Evolutionary conservation across 1,139 yeast species (phyloP), one percentile per base, ranked within the genome.

Genomic region (Hyphopichia khmerensis): DNA sequence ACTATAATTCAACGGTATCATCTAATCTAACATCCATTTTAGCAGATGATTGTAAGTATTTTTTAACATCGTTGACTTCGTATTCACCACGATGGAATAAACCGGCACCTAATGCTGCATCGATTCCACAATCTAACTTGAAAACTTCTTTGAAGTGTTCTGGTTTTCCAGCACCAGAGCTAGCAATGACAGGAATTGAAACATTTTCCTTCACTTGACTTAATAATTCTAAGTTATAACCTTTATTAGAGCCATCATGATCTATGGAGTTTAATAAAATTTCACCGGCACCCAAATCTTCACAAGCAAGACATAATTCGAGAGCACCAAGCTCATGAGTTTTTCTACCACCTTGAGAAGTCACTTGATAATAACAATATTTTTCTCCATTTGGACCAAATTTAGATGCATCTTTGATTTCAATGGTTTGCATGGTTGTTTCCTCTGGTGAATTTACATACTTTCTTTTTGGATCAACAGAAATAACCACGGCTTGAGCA

Each of bases 41-140:
- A 5, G 60, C 62, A 23, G 49, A 26, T 8, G 26, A 64, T 40
- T 71, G 67, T 57, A 91, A 73, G 51, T 75, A 81, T 31, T 75
- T 64, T 65, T 93, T 93, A 35, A 93, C 96, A 41, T 90, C 84
- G 43, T 78, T 76, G 13, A 93, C 98, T 14, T 88, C 83, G 63
- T 84, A 93, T 56, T 91, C 98, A 23, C 87, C 93, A 58, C 98
- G 77, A 70, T 93, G 99, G 72, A 93, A 93, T 82, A 93, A 84
- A 37, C 99, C 99, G 3, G 99, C 99, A 26, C 99, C 99, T 42
- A 93, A 74, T 11, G 99, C 98, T 38, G 99, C 99, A 66, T 93
- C 99, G 2, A 93, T 85, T 3, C 80, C 76, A 24, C 97, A 89
- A 36, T 82, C 75, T 60, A 70, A 53, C 40, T 73, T 74, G 59